Base-by-base conservation (phyloP, 169 alveolate species). In the Cryptosporidium felis region DNA sequence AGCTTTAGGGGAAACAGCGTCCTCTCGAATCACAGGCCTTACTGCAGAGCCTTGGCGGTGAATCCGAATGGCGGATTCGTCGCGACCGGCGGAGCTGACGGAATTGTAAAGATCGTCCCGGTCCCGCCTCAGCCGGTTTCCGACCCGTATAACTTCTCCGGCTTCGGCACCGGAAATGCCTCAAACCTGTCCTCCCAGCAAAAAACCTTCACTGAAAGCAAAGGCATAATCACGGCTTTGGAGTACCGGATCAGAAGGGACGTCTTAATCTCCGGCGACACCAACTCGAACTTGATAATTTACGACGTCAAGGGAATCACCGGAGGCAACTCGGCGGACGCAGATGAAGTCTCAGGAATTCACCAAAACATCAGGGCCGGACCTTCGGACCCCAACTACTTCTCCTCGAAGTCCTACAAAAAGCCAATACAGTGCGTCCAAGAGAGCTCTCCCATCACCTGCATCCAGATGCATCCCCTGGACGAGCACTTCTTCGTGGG, bases 71-170 rank as follows among this genome's bases (percentile, higher is more conserved):
- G 85, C 3, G 56, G 46, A 21, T 74, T 40, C 41, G 40, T 74
- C 2, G 85, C 85, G 10, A 74, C 85, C 2, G 85, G 85, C 51
- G 85, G 85, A 74, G 85, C 85, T 3, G 85, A 74, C n/a, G 85
- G 85, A 1, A 74, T 74, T 21, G 85, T 74, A 2, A 74, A 56
- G n/a, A 56, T 74, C 18, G 74, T 74, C 42, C 85, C 85, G n/a
- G 51, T 59, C 14, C 85, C 85, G n/a, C 26, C 81, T 28, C 81
- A 46, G 16, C 46, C 53, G 10, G 34, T 46, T 8, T n/a, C 40
- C 3, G 81, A 62, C 0, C n/a, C 62, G 3, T 45, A 26, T 28
- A 44, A 65, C 10, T 74, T 56, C 0, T 38, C 65, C 0, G 42
- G 34, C 18, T 56, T 56, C 28, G 85, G 66, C 8, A 74, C 38